Base-by-base conservation (phyloP, 108 stramenopile species). In the Nitzschia palea region DNA sequence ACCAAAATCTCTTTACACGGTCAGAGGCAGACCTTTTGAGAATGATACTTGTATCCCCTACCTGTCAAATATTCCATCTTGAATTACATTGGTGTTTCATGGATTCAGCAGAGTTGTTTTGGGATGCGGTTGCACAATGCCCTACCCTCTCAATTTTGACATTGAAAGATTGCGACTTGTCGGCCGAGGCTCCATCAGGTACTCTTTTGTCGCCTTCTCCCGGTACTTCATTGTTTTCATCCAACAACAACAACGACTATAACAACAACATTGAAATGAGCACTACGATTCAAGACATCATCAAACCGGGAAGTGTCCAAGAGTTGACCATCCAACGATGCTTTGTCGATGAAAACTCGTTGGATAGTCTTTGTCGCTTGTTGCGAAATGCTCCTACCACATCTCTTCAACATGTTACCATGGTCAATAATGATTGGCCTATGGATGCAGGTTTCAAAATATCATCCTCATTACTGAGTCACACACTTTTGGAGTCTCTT, bases 81-180 rank as follows among this genome's bases (percentile, higher is more conserved):
- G 22, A 40, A 14, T 10, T 6, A 18, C 43, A 40, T 18, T 42
- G 23, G 23, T 60, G 40, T 60, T 36, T 42, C 12, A 34, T 20
- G 20, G 20, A 42, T 37, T 40, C 40, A 0, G 18, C 43, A 26
- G 59, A 43, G 10, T 5, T 34, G 1, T 43, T 60, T 23, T 60
- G 40, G 40, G 20, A 60, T 23, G 40, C 59, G 0, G 12, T 60
- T 12, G 59, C 37, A 1, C 14, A 42, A 15, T 22, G 20, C 14
- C 22, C 55, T 0, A 17, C 40, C 1, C 40, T 60, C 17, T 9
- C 2, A 2, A 26, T 42, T 43, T 36, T 60, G 2, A 60, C 40
- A 20, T 14, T 60, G 59, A 34, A 42, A 26, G 59, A 60, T 14
- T 60, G 59, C 9, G 59, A 60, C 27, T 42, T 60, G 23, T 12